Evolutionary conservation across 148 eudicot species (phyloP), one percentile per base, ranked within the genome.

Genomic region (Persicaria maculosa): DNA sequence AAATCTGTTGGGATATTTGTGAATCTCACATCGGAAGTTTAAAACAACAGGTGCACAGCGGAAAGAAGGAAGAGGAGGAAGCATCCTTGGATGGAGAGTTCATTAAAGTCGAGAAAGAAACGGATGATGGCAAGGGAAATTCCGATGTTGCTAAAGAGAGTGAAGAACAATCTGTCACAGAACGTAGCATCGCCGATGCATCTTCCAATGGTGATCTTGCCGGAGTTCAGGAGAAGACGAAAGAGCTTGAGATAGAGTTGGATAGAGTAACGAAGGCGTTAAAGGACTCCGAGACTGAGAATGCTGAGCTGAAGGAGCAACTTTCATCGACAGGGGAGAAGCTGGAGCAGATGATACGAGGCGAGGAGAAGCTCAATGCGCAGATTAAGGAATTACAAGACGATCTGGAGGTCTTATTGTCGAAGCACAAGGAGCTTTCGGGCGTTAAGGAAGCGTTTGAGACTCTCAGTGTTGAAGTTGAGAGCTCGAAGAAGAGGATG

Each of bases 81-180:
- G 77, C 80, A 47, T 77, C 78, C 64, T 76, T 84, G 48, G 97
- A 96, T 50, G 99, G 94, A 72, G 99, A 89, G 74, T 96, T 96
- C 80, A 86, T 96, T 36, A 96, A 96, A 76, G 90, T 96, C 50
- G 99, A 96, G 79, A 90, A 86, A 81, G 98, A 90, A 79, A 67
- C 84, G n/a, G 64, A 76, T 2, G 89, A 87, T 44, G 75, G 47
- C 47, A 87, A 88, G 77, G 89, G 84, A 10, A 79, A 59, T 43
- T 58, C 85, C 58, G 74, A 74, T 25, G 68, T 64, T 74, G 79
- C 83, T 55, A 81, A 53, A 48, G 80, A 74, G 50, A 79, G 79
- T 20, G 82, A 77, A 47, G 81, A 80, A 72, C 70, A 81, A 36
- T 76, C 77, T 61, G 77, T 68, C 43, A 75, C 67, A 65, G 91